Evolutionary conservation across 1,284 basidiomycete species (phyloP).

Genomic region (Puccinia triticina): DNA sequence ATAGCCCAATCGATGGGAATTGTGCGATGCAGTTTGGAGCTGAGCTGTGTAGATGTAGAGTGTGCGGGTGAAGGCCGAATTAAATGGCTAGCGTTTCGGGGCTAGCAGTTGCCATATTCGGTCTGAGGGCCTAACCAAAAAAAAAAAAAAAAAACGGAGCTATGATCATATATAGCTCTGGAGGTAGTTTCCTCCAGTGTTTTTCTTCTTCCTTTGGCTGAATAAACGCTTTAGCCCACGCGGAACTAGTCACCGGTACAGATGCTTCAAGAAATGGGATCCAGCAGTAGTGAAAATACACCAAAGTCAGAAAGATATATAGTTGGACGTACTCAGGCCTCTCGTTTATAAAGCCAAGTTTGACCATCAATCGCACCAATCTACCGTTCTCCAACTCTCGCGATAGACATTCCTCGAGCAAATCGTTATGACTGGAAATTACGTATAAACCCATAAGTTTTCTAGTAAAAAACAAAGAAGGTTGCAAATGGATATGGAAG

Average conservation of each 20-base stretch:
- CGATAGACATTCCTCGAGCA: constrained; percentile 79
- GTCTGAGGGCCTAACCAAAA: not conserved
- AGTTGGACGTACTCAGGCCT: constrained; percentile 77
- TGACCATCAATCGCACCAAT: constrained; percentile 85
- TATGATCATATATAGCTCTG: not conserved
- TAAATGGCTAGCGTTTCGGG: too few species aligned
- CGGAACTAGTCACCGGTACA: too few species aligned
- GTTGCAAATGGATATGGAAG: not conserved
- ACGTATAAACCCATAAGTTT: not conserved
- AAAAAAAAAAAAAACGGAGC: not conserved
- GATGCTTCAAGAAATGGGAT: not conserved
- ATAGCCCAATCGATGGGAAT: constrained; percentile 54
- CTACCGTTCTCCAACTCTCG: constrained; percentile 95
- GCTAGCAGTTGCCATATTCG: too few species aligned
- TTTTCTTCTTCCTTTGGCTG: too few species aligned
- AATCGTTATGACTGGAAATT: constrained; percentile 64
- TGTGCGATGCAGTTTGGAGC: constrained; percentile 57
- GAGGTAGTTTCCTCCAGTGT: too few species aligned
- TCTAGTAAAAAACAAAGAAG: too few species aligned
- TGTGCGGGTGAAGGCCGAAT: too few species aligned
- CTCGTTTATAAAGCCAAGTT: constrained; percentile 98
- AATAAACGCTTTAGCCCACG: too few species aligned
- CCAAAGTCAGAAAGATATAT: not conserved
- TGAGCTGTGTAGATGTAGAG: too few species aligned
- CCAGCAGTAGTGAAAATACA: not conserved